These are phyloP conservation scores for Metschnikowia cubensis DNA, from an alignment of 805 yeast species.

Conservation along the genomic window DNA sequence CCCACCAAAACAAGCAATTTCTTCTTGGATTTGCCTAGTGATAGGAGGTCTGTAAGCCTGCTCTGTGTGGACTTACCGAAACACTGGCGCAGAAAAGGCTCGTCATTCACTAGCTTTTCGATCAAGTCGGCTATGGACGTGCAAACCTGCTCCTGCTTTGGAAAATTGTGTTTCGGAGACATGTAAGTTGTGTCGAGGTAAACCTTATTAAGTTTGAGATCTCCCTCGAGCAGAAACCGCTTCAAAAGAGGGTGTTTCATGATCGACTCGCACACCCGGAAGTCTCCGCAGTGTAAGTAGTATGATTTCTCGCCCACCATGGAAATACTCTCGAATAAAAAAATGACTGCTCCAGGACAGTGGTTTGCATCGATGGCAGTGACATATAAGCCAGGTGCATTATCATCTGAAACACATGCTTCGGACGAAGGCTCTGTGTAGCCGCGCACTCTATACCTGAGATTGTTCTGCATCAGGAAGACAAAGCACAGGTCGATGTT, in stretches of 20 bases:
- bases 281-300: conserved; percentile 89
- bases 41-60: conserved; percentile 37
- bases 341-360: conserved; percentile 92
- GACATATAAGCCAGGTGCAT: conserved; percentile 44
- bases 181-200: conserved; percentile 91
- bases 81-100: conserved; percentile 26
- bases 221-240: conserved; percentile 17
- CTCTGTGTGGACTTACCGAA: conserved; percentile 35
- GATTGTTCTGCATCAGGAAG: conserved; percentile 36
- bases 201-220: conserved; percentile 47
- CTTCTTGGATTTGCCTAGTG: conserved; percentile 16
- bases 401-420: conserved; percentile 11
- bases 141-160: conserved; percentile 70
- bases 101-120: conserved; percentile 26
- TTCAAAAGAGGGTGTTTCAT: conserved; percentile 34
- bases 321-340: conserved; percentile 54
- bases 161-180: conserved; percentile 70
- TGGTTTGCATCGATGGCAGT: conserved; percentile 83
- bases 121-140: conserved; percentile 54
- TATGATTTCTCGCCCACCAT: conserved; percentile 21
- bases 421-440: conserved; percentile 16
- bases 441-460: conserved; percentile 30
- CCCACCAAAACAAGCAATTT: conserved; percentile 67
- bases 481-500: conserved; percentile 51
- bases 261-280: conserved; percentile 61